A percentile compares a stretch with the other conserved stretches of the same genome.
These are phyloP conservation scores for Fusarium drepaniforme DNA, from an alignment of 2,329 filamentous ascomycete species.

Conservation along the genomic window DNA sequence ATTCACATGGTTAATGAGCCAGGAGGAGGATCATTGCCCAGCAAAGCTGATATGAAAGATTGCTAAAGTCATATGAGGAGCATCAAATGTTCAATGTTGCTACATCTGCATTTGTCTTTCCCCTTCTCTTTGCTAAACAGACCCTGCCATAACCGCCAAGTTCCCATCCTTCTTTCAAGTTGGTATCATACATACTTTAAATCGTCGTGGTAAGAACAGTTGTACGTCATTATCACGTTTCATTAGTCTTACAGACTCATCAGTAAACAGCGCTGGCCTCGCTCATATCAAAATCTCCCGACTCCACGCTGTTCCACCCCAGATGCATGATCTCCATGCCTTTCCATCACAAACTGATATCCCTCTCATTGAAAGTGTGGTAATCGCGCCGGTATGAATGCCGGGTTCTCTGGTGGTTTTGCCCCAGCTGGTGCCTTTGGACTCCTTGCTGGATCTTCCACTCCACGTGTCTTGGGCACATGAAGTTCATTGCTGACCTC, in stretches of 20 bases:
- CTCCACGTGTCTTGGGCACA: neutral
- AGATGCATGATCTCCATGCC: neutral
- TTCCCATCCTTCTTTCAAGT: slow-evolving; percentile 28
- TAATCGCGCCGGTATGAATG: slow-evolving; percentile 70
- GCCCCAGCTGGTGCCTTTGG: slow-evolving; percentile 1
- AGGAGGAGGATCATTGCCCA: neutral
- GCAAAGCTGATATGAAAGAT: neutral
- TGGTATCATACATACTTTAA: slow-evolving; percentile 44
- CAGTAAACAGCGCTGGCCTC: neutral
- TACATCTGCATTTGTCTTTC: slow-evolving; percentile 12
- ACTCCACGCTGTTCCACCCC: neutral
- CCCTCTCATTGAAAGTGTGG: slow-evolving; percentile 63
- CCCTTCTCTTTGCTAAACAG: neutral
- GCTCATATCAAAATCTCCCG: neutral
- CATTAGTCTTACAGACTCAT: slow-evolving; percentile 33
- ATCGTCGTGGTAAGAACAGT: slow-evolving; percentile 20
- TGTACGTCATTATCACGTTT: slow-evolving; percentile 16
- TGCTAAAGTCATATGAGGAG: neutral
- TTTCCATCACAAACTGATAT: neutral
- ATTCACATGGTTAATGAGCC: slow-evolving; percentile 10
- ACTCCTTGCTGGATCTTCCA: slow-evolving; percentile 47
- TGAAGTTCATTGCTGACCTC: slow-evolving; percentile 8
- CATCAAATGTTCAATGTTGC: slow-evolving; percentile 4
- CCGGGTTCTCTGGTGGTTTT: slow-evolving; percentile 31
- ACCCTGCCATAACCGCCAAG: neutral